Evolutionary conservation across 2,329 filamentous ascomycete genomes (phyloP).

Genomic region (Apiospora hydei): DNA sequence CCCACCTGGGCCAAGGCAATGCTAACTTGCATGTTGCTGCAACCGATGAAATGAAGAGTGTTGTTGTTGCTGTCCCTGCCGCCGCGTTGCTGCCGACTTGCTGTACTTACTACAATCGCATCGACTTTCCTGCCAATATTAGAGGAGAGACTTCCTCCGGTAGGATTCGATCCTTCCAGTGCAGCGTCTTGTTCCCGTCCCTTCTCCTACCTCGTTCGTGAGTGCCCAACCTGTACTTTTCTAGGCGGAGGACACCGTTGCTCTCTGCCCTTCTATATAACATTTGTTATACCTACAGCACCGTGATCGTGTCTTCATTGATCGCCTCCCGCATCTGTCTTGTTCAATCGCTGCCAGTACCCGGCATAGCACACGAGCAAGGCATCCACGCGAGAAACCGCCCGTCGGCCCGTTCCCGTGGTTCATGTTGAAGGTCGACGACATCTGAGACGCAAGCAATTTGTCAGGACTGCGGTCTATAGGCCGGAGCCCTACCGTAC

Average conservation of each 20-base stretch:
- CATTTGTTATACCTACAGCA: not conserved
- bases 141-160: constrained; percentile 6
- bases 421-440: not conserved
- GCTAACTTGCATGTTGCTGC: constrained; percentile 8
- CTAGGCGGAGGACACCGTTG: not conserved
- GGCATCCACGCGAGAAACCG: constrained; percentile 18
- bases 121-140: not conserved
- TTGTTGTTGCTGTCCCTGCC: not conserved
- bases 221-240: not conserved
- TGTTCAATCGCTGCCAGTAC: not conserved
- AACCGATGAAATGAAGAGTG: constrained; percentile 5
- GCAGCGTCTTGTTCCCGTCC: not conserved
- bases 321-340: not conserved
- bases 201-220: not conserved
- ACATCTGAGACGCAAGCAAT: not conserved
- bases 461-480: not conserved
- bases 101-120: not conserved
- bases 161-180: constrained; percentile 7
- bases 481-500: constrained; percentile 4
- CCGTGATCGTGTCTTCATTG: not conserved
- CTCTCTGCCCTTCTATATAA: not conserved
- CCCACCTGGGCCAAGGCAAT: constrained; percentile 14
- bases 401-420: constrained; percentile 14
- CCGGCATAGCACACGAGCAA: constrained; percentile 10
- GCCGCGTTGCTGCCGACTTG: not conserved